phyloP scores from a whole-genome alignment of 2,329 filamentous ascomycete species.

The Penicillium sp. region DNA sequence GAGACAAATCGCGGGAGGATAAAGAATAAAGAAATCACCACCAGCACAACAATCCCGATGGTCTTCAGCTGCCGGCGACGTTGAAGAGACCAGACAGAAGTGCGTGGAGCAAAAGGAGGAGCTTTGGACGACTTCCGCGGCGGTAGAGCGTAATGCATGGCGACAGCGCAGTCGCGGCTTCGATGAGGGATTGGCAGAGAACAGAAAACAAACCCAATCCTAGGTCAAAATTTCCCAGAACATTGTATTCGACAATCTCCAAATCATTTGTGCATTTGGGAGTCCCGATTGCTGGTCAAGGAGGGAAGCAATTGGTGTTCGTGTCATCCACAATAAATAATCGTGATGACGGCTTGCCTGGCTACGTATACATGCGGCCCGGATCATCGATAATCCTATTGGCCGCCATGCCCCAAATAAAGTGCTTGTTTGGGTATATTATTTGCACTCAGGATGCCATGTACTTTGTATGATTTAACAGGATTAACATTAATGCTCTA shows the following conservation, averaged over 20 bases:
- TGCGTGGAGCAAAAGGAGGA: constrained; percentile 59
- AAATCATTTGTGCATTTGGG: constrained; percentile 6
- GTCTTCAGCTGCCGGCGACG: constrained; percentile 62
- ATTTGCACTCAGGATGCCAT: not conserved
- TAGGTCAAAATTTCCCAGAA: constrained; percentile 1
- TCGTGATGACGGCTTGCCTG: not conserved
- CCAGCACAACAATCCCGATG: constrained; percentile 52
- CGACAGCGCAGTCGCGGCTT: constrained; percentile 1
- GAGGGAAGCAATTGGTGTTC: not conserved
- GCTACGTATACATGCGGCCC: constrained; percentile 5
- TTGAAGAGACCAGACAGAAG: constrained; percentile 33
- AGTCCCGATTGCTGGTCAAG: not conserved
- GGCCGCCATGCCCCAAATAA: not conserved
- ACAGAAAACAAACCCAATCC: not conserved
- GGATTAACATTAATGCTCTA: not conserved
- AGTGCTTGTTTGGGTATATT: too few species aligned
- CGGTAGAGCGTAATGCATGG: constrained; percentile 87
- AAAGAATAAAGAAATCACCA: constrained; percentile 8
- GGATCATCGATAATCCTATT: constrained; percentile 13
- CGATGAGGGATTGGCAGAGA: not conserved
- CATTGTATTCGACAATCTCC: constrained; percentile 2
- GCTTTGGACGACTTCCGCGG: constrained; percentile 77
- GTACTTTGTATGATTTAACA: not conserved
- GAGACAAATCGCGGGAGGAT: constrained; percentile 36
- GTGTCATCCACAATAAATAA: not conserved